Evolutionary conservation across 805 yeast genomes (phyloP).

Genomic region (Helenozyma baotianmanensis): DNA sequence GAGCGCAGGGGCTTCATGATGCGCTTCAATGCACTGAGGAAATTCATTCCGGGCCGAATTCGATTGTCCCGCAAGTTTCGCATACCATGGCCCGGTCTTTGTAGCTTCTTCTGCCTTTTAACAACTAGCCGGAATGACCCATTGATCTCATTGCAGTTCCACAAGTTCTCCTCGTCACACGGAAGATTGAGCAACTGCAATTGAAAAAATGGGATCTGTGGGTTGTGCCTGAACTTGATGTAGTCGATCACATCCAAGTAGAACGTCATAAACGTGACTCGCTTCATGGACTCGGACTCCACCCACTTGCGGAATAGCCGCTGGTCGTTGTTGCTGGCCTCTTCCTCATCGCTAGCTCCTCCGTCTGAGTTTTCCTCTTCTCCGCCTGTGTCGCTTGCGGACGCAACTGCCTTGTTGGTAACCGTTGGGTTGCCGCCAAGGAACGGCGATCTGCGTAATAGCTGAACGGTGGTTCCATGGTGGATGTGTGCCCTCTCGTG

Average conservation of each 20-base stretch:
- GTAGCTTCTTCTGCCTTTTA: constrained; percentile 28
- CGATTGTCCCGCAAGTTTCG: constrained; percentile 6
- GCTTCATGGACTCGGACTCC: constrained; percentile 70
- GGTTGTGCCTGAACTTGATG: constrained; percentile 71
- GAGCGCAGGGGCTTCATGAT: constrained; percentile 11
- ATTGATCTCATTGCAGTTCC: constrained; percentile 36
- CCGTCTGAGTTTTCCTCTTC: constrained; percentile 25
- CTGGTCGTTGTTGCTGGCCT: constrained; percentile 19
- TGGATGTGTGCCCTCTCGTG: constrained; percentile 85
- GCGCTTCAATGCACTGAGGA: constrained; percentile 13
- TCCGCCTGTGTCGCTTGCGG: constrained; percentile 22
- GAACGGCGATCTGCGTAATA: constrained; percentile 69
- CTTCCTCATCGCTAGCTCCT: constrained; percentile 5
- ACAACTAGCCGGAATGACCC: constrained; percentile 37
- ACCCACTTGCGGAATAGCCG: constrained; percentile 64
- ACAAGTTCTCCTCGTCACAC: constrained; percentile 36
- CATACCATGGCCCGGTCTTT: constrained; percentile 3
- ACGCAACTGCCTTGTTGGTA: constrained; percentile 19
- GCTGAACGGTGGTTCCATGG: constrained; percentile 81
- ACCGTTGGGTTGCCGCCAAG: constrained; percentile 64
- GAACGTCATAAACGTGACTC: constrained; percentile 78
- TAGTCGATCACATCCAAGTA: constrained; percentile 78
- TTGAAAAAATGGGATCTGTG: constrained; percentile 35
- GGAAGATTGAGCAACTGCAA: constrained; percentile 38
- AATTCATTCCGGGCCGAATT: constrained; percentile 12